phyloP scores from a whole-genome alignment of 441 rosid species.

The Pelargonium cotyledonis region DNA sequence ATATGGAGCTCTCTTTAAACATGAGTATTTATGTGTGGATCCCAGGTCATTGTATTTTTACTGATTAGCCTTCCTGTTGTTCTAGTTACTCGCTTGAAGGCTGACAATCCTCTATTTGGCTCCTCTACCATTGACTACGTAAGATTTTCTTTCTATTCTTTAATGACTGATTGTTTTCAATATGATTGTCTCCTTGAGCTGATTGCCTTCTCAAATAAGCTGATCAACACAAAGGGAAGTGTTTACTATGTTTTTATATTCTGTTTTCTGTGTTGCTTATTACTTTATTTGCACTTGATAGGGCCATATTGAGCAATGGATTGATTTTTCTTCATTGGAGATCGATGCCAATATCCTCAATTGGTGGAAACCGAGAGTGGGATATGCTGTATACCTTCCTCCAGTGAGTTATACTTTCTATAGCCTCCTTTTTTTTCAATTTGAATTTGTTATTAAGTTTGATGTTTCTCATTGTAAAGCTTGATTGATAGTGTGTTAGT shows the following conservation, averaged over 20 bases:
- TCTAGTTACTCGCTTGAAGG: conserved; percentile 41
- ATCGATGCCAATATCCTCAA: conserved; percentile 44
- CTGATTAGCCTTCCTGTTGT: neutral
- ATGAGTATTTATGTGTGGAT: neutral
- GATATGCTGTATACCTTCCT: conserved; percentile 45
- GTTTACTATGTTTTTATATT: neutral
- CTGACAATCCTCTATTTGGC: conserved; percentile 26
- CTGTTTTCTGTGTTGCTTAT: neutral
- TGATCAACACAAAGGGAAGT: neutral
- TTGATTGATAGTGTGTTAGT: neutral
- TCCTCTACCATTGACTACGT: conserved; percentile 20
- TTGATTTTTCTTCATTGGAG: conserved; percentile 68
- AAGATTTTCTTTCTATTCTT: neutral
- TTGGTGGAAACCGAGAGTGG: conserved; percentile 60
- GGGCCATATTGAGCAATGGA: conserved; percentile 94
- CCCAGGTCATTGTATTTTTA: neutral
- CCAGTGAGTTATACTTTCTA: conserved; percentile 37
- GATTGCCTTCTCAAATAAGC: neutral
- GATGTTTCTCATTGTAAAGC: neutral
- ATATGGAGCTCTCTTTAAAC: neutral
- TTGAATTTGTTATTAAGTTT: neutral
- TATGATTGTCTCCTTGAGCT: neutral
- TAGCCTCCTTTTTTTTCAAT: neutral
- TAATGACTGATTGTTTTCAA: neutral
- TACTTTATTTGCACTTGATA: conserved; percentile 18